Evolutionary conservation across 2,329 filamentous ascomycete species (phyloP).

Genomic region (Fusarium albidum): DNA sequence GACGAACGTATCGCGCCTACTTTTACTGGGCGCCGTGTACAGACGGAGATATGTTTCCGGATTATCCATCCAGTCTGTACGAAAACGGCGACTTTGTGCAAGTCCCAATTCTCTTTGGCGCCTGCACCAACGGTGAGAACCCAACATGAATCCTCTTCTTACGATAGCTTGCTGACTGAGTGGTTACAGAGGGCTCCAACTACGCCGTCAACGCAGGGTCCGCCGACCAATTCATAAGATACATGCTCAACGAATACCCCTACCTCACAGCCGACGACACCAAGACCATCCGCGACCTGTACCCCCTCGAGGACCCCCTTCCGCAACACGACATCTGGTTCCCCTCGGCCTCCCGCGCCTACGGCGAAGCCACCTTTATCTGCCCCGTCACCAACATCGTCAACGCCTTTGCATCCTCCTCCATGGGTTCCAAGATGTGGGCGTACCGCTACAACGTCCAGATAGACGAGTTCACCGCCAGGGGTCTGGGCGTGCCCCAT

Average conservation of each 20-base stretch:
- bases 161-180: slow-evolving; percentile 30
- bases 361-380: slow-evolving; percentile 51
- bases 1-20: slow-evolving; percentile 40
- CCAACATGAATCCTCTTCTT: slow-evolving; percentile 17
- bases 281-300: slow-evolving; percentile 41
- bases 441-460: slow-evolving; percentile 55
- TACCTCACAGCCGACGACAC: slow-evolving; percentile 44
- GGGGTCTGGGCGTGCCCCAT: slow-evolving; percentile 53
- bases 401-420: slow-evolving; percentile 35
- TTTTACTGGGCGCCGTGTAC: slow-evolving; percentile 58
- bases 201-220: slow-evolving; percentile 48
- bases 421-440: slow-evolving; percentile 40
- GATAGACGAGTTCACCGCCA: slow-evolving; percentile 43
- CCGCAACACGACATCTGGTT: slow-evolving; percentile 50
- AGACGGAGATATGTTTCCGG: slow-evolving; percentile 52
- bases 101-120: slow-evolving; percentile 53
- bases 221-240: slow-evolving; percentile 42
- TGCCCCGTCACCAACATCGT: slow-evolving; percentile 42
- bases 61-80: slow-evolving; percentile 49
- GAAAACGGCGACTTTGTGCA: slow-evolving; percentile 46
- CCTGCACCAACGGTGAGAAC: slow-evolving; percentile 47
- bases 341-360: slow-evolving; percentile 46
- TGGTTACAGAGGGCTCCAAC: slow-evolving; percentile 51
- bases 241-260: slow-evolving; percentile 54
- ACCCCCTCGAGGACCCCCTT: slow-evolving; percentile 43